Evolutionary conservation across 1,139 yeast genomes (phyloP).

Genomic region (Suhomyces choctaworum): DNA sequence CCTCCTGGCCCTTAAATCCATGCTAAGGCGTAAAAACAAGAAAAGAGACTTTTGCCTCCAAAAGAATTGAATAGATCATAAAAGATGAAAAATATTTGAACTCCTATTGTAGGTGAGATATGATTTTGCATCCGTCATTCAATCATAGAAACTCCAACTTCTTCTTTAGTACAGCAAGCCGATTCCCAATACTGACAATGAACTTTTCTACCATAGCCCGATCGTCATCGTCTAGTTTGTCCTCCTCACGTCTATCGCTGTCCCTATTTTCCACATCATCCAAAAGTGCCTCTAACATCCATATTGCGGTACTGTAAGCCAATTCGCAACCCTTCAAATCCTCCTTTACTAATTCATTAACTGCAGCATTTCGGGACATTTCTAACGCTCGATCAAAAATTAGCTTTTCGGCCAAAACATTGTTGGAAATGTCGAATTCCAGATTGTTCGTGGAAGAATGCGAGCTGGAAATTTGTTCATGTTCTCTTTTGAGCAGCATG

Average conservation of each 20-base stretch:
- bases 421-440: conserved; percentile 8
- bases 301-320: conserved; percentile 85
- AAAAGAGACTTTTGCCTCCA: too few species aligned
- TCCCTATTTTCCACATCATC: conserved; percentile 47
- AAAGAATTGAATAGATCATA: too few species aligned
- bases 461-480: conserved; percentile 5
- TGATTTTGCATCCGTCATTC: too few species aligned
- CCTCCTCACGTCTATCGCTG: conserved; percentile 19
- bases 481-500: conserved; percentile 17
- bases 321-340: conserved; percentile 80
- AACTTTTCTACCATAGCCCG: conserved; percentile 73
- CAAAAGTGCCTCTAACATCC: conserved; percentile 90
- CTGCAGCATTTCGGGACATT: conserved; percentile 88
- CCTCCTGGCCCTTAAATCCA: conserved; percentile 3
- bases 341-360: conserved; percentile 75
- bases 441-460: conserved; percentile 1
- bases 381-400: conserved; percentile 92
- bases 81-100: too few species aligned
- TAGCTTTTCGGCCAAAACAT: conserved; percentile 73
- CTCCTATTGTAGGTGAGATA: too few species aligned
- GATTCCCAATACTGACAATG: conserved; percentile 68
- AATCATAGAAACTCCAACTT: conserved; percentile 26
- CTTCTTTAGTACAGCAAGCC: conserved; percentile 59
- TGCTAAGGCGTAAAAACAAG: too few species aligned
- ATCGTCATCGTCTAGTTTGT: conserved; percentile 67